Evolutionary conservation across 73 alveolate genomes (phyloP), one percentile per base, ranked within the genome.

Genomic region (Stentor roeselii): DNA sequence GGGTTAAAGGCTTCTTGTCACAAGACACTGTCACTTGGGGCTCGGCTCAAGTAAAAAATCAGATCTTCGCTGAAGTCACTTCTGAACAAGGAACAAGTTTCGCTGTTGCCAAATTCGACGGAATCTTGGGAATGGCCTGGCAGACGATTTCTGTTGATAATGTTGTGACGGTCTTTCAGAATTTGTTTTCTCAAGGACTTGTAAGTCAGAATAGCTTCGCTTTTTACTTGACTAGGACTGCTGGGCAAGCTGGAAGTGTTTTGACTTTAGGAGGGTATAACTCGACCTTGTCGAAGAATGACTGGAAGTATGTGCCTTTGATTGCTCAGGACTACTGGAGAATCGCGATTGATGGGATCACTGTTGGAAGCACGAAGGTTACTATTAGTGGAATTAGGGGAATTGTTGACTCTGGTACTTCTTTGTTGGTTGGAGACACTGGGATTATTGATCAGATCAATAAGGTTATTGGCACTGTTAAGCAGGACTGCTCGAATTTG

Each of bases 1-100:
- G 27, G 14, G 74, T 58, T 58, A 15, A 14, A 15, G 74, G 74
- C 14, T 58, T 15, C n/a, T 21, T 58, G 14, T 15, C 27, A 14
- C n/a, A 58, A 58, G 74, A 58, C n/a, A 14, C 14, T 21, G 74
- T 58, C 14, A 58, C 74, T 15, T 14, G 14, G 14, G 74, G 27
- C 14, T 14, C 27, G n/a, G 14, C n/a, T 15, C 27, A 58, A 58
- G 74, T 58, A 14, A 58, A 58, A 58, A 21, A 58, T 58, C n/a
- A 58, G 74, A 58, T 58, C n/a, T 58, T 58, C 74, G 74, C 74
- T 58, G 74, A 58, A 58, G n/a, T 21, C 74, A 58, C 74, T 15
- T 15, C 14, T 15, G 74, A 58, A 58, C 74, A 14, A 15, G n/a
- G n/a, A n/a, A 15, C 27, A 21, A 58, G n/a, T 21, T 58, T 58